Base-by-base conservation (phyloP, 108 stramenopile species). In the Conticribra guillardii region DNA sequence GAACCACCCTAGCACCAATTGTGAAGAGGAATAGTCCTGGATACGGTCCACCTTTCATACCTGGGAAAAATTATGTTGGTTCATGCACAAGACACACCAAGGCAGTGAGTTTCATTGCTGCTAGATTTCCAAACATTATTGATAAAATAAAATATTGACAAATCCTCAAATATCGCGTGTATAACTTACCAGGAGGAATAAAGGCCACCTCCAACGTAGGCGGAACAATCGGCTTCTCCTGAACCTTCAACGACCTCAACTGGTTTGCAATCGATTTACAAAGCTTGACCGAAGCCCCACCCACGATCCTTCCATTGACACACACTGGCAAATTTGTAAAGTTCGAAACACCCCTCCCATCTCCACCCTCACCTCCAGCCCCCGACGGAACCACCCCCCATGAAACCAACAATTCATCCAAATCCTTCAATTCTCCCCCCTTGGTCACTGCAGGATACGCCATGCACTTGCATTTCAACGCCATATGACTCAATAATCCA, bases 401-500 rank as follows among this genome's bases (percentile, higher is more conserved):
- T 24, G 82, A 78, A 50, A 89, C 64, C 30, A 96, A 80, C 30
- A 94, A 68, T 18, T 84, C 72, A 66, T 89, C 87, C 34, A 96
- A 60, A 64, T 82, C 69, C 33, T 67, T 54, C 62, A 81, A 56
- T 24, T 77, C 82, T 41, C 58, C 79, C 18, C 84, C 84, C 66
- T 50, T 64, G 15, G 54, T 66, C n/a, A 55, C 64, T 2, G 79
- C 88, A 8, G 89, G 86, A 74, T 88, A 80, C 8, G 90, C 81
- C 73, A 91, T 74, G 11, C 85, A 85, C 23, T 72, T 55, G 58
- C 90, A 88, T 65, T 89, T 86, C 26, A 96, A 64, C 11, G 97
- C 84, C 54, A 99, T 54, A 70, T 99, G 99, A 86, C 96, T 97
- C 60, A 99, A 76, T 49, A 99, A 81, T 51, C 99, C 99, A 80